Conservation (phyloP, 768 basidiomycete genomes). For the Termitomyces sp. region DNA sequence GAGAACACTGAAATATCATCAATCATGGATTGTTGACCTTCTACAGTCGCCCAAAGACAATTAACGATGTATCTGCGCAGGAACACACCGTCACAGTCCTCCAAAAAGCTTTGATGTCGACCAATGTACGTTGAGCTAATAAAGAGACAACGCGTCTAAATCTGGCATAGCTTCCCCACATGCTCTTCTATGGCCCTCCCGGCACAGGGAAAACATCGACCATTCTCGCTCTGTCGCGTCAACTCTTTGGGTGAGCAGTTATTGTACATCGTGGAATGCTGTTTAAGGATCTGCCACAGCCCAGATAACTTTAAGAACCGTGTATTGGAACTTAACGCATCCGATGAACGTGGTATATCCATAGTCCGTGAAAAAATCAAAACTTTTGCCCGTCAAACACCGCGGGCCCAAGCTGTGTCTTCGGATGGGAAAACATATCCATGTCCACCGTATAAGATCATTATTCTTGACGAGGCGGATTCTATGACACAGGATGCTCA, state of each 20-base stretch:
- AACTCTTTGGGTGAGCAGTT: conserved; percentile 83
- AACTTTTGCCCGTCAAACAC: conserved; percentile 91
- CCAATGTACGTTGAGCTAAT: conserved; percentile 57
- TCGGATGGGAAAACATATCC: conserved; percentile 84
- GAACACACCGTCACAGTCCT: conserved; percentile 94
- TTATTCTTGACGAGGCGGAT: conserved; percentile 98
- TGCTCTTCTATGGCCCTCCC: conserved; percentile 99
- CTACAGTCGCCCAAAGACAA: conserved; percentile 88
- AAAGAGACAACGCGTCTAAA: background rate
- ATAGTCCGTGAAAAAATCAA: conserved; percentile 99
- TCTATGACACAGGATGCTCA: conserved; percentile 99
- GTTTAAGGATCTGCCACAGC: conserved; percentile 32
- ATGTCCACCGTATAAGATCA: conserved; percentile 97
- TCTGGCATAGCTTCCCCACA: conserved; percentile 81
- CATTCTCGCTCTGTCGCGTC: conserved; percentile 87
- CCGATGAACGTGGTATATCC: conserved; percentile 94
- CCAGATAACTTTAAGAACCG: conserved; percentile 92
- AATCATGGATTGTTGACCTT: background rate
- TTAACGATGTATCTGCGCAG: conserved; percentile 96
- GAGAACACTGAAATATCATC: conserved; percentile 17
- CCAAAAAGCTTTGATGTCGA: conserved; percentile 82
- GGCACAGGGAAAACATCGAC: conserved; percentile 99
- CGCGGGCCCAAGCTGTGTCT: conserved; percentile 66
- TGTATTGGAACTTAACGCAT: conserved; percentile 96
- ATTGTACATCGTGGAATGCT: conserved; percentile 1